Percentiles rank a stretch among this genome's conserved stretches.
Evolutionary conservation across 192 early-diverging fungal species (phyloP).

Genomic region (Spizellomyces punctatus): DNA sequence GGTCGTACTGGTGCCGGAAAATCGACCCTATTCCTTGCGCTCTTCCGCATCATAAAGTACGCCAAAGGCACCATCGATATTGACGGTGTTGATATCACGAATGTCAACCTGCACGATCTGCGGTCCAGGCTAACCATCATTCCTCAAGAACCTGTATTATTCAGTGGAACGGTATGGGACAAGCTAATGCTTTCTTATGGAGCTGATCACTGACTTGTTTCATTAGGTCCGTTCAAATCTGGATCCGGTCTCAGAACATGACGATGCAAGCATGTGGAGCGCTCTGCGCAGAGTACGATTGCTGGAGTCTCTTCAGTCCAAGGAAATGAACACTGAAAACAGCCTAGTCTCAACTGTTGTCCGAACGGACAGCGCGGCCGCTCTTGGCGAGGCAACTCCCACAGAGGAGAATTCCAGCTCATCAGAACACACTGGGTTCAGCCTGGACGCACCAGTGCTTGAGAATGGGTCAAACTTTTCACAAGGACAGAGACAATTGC

Average conservation of each 20-base stretch:
- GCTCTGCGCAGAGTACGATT: too few species aligned
- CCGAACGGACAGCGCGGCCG: too few species aligned
- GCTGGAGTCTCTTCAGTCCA: too few species aligned
- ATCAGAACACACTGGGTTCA: slow-evolving; percentile 38
- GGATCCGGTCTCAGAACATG: too few species aligned
- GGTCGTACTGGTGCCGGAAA: slow-evolving; percentile 70
- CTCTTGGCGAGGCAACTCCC: too few species aligned
- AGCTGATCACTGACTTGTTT: too few species aligned
- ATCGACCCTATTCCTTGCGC: slow-evolving; percentile 70
- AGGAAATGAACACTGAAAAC: too few species aligned
- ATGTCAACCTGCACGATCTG: slow-evolving; percentile 71
- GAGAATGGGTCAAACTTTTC: slow-evolving; percentile 86
- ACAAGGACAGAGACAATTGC: slow-evolving; percentile 68
- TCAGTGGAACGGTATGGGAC: slow-evolving; percentile 62
- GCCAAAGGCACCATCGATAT: slow-evolving; percentile 66
- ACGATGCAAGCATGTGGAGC: too few species aligned
- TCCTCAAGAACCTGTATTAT: slow-evolving; percentile 69
- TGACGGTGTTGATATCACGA: slow-evolving; percentile 72
- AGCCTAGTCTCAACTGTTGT: too few species aligned
- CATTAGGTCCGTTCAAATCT: too few species aligned
- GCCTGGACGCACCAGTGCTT: slow-evolving; percentile 65
- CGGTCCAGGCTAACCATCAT: slow-evolving; percentile 76
- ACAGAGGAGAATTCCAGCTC: too few species aligned
- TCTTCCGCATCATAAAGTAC: slow-evolving; percentile 82
- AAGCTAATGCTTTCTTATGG: slow-evolving; percentile 54